Conservation (phyloP, 1,139 yeast species). For the Eremothecium coryli region DNA sequence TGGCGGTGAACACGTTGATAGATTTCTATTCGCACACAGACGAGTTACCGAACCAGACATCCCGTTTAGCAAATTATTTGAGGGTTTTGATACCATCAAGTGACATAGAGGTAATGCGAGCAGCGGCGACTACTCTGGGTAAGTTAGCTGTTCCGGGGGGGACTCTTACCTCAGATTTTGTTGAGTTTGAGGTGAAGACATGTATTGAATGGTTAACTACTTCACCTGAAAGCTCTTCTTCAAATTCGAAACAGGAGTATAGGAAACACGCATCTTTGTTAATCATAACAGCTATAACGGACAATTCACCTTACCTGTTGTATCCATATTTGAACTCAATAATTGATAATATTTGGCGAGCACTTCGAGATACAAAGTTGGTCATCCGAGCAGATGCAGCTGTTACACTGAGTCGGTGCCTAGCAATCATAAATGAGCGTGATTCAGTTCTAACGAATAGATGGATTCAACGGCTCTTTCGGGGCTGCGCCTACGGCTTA, state of each 20-base stretch:
- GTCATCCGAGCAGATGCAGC: conserved; percentile 80
- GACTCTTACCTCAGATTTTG: conserved; percentile 81
- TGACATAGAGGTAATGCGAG: conserved; percentile 74
- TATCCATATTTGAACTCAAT: conserved; percentile 72
- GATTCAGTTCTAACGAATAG: conserved; percentile 61
- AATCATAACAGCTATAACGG: conserved; percentile 74
- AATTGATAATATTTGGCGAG: conserved; percentile 78
- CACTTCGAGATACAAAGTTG: conserved; percentile 68
- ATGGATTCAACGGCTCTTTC: conserved; percentile 68
- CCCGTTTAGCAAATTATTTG: conserved; percentile 81
- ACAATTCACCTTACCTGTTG: conserved; percentile 76
- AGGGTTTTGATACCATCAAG: conserved; percentile 73
- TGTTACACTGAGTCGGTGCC: conserved; percentile 64
- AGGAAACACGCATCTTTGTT: conserved; percentile 88
- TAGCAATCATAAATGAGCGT: conserved; percentile 68
- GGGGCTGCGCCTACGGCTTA: conserved; percentile 47
- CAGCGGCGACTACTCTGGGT: conserved; percentile 82
- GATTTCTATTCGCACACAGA: conserved; percentile 68
- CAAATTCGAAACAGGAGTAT: conserved; percentile 66
- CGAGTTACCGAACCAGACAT: conserved; percentile 80
- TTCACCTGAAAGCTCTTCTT: conserved; percentile 29
- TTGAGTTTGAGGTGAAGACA: conserved; percentile 81
- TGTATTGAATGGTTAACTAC: conserved; percentile 86
- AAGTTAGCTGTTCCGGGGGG: conserved; percentile 86
- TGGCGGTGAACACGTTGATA: conserved; percentile 81